A percentile compares a stretch with the other conserved stretches of the same genome.
Conservation (phyloP, 768 basidiomycete genomes). For the Xerocomellus dryophilus region DNA sequence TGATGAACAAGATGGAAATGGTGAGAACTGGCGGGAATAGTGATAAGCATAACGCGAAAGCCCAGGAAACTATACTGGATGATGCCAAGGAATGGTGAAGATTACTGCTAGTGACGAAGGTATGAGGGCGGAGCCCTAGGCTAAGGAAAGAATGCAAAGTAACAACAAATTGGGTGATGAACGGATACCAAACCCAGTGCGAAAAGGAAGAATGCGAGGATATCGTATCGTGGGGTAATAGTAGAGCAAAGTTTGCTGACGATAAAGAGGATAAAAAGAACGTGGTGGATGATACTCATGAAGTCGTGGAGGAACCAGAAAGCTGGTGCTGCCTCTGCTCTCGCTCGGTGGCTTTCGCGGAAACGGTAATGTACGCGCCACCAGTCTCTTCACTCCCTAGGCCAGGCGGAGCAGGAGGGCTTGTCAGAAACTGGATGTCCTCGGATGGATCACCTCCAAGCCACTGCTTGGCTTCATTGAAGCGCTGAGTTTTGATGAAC, state of each 20-base stretch:
- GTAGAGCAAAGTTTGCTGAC: slow-evolving; percentile 22
- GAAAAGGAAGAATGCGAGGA: slow-evolving; percentile 22
- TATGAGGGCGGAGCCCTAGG: slow-evolving; percentile 25
- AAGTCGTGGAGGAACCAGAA: slow-evolving; percentile 25
- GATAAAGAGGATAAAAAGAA: slow-evolving; percentile 6
- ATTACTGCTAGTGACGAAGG: slow-evolving; percentile 32
- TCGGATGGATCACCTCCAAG: slow-evolving; percentile 72
- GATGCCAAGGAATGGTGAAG: slow-evolving; percentile 27
- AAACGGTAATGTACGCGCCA: slow-evolving; percentile 83
- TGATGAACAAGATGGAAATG: slow-evolving; percentile 19
- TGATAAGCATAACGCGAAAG: slow-evolving; percentile 26
- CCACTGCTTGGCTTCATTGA: slow-evolving; percentile 76
- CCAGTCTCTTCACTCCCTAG: slow-evolving; percentile 68
- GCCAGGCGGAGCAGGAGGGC: slow-evolving; percentile 69
- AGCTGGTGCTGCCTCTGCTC: slow-evolving; percentile 35
- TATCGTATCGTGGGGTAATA: slow-evolving; percentile 29
- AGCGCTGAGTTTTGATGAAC: slow-evolving; percentile 88
- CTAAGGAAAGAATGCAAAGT: slow-evolving; percentile 18
- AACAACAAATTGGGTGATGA: slow-evolving; percentile 23
- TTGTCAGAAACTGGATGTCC: slow-evolving; percentile 54
- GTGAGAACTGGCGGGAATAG: slow-evolving; percentile 20
- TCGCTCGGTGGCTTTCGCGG: slow-evolving; percentile 74
- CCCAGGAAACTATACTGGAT: slow-evolving; percentile 27
- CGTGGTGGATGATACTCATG: slow-evolving; percentile 28
- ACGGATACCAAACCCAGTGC: slow-evolving; percentile 24